Base-by-base conservation (phyloP, 2,329 filamentous ascomycete genomes). In the Passalora sequoiae region DNA sequence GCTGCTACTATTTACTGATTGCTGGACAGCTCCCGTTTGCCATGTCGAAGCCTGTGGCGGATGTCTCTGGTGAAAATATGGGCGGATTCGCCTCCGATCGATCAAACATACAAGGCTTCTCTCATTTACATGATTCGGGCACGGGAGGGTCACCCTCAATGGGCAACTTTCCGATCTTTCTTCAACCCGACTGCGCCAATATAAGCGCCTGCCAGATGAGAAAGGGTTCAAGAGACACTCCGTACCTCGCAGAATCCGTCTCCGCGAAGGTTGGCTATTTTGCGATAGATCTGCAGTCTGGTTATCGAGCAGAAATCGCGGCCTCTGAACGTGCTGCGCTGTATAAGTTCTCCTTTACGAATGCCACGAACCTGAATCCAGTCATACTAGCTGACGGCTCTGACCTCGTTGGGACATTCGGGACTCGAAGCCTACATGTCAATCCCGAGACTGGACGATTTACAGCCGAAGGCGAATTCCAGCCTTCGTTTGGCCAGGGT, bases 131-230 rank as follows among this genome's bases (percentile, higher is more conserved):
- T 52, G 72, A 75, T 47, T 69, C 66, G 33, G 72, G 72, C 10
- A 74, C 71, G 16, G 72, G 56, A 32, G 51, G 51, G n/a, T 37
- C 60, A 68, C 77, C 83, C 0, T 86, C 80, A 2, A 66, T 86
- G 17, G 84, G 83, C 10, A 86, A 85, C 57, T 87, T 87, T 40
- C 80, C 84, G 0, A 68, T 87, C 2, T 87, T 86, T 49, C 72
- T 82, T 0, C 82, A 84, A 47, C 66, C 74, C 3, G 68, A 70
- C 22, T 87, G 83, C 50, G 69, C 73, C 0, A 71, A 67, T 10
- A 75, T 83, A 45, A 48, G 43, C 10, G 51, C 36, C 10, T 54
- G 51, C 25, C 22, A 44, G 9, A 37, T 86, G 40, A 69, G 83
- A 52, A 68, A 68, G 64, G 66, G 31, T 80, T 72, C 52, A 64